These are phyloP conservation scores for Pythium aquatile DNA, from an alignment of 352 stramenopile species.

Conservation along the genomic window DNA sequence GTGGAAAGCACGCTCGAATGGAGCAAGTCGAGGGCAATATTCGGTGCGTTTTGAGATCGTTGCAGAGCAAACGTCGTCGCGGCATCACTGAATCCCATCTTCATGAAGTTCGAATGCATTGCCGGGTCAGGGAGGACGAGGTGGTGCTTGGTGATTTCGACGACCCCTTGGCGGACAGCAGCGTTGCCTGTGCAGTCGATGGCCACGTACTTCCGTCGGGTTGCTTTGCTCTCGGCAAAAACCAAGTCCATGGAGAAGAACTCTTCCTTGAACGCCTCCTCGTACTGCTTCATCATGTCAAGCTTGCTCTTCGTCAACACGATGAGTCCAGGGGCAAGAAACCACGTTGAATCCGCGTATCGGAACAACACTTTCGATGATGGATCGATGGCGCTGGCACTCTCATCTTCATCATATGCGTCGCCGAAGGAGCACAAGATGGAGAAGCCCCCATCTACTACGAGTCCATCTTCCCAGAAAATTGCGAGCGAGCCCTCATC, in stretches of 20 bases:
- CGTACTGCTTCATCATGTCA: constrained; percentile 86
- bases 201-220: constrained; percentile 36
- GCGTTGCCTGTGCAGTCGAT: constrained; percentile 72
- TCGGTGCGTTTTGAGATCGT: constrained; percentile 71
- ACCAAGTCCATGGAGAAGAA: constrained; percentile 80
- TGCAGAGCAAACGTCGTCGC: constrained; percentile 78
- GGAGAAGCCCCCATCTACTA: constrained; percentile 79
- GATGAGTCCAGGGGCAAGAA: constrained; percentile 60
- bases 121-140: constrained; percentile 66
- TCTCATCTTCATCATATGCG: constrained; percentile 60
- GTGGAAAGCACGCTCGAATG: constrained; percentile 59
- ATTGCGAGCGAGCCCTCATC: constrained; percentile 81
- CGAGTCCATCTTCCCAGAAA: constrained; percentile 72
- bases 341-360: constrained; percentile 82
- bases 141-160: constrained; percentile 84
- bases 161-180: constrained; percentile 61
- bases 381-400: constrained; percentile 37
- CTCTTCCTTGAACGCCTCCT: constrained; percentile 79
- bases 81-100: constrained; percentile 74
- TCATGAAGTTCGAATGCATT: constrained; percentile 82
- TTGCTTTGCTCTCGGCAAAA: constrained; percentile 54
- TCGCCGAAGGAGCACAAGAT: constrained; percentile 84
- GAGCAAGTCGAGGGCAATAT: constrained; percentile 70
- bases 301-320: constrained; percentile 72
- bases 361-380: constrained; percentile 73